Percentiles rank a stretch among this genome's conserved stretches.
phyloP scores from a whole-genome alignment of 2,329 filamentous ascomycete genomes.

The Pseudovirgaria hyperparasitica region DNA sequence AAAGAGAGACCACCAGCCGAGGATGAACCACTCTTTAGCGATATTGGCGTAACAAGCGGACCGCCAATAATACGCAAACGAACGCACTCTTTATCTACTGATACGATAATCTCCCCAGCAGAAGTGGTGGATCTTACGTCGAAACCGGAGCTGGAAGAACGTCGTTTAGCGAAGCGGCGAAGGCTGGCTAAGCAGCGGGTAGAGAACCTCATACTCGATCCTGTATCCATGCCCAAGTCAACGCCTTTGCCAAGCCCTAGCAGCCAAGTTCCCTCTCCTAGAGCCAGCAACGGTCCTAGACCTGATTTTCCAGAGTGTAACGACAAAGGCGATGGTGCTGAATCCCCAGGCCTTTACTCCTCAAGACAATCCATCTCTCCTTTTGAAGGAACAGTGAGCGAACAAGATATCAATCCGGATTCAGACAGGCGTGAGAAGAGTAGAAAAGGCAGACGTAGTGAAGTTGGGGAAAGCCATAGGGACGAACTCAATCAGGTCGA shows the following conservation, averaged over 20 bases:
- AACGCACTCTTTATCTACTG: constrained; percentile 5
- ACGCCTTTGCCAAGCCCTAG: not conserved
- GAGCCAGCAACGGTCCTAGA: constrained; percentile 1
- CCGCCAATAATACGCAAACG: constrained; percentile 5
- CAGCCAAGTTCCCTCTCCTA: constrained; percentile 3
- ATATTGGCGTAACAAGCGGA: constrained; percentile 4
- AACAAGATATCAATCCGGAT: constrained; percentile 1
- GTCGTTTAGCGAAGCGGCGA: constrained; percentile 2
- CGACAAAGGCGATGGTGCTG: constrained; percentile 2
- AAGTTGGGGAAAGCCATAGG: constrained; percentile 4
- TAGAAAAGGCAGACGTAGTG: constrained; percentile 2
- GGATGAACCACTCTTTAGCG: constrained; percentile 4
- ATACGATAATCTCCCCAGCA: constrained; percentile 4
- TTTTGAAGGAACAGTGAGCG: too few relatives aligned
- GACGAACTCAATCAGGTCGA: constrained; percentile 1
- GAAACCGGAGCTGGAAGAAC: constrained; percentile 1
- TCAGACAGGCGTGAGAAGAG: constrained; percentile 1
- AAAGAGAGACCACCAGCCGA: constrained; percentile 3
- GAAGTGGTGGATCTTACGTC: constrained; percentile 2
- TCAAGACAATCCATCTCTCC: constrained; percentile 1
- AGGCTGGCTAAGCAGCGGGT: not conserved
- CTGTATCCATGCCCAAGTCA: constrained; percentile 1
- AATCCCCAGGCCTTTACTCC: not conserved
- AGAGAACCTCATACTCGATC: constrained; percentile 1
- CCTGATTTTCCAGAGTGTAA: not conserved